Evolutionary conservation across 1,284 basidiomycete genomes (phyloP).

Genomic region (Termitomyces sp.): DNA sequence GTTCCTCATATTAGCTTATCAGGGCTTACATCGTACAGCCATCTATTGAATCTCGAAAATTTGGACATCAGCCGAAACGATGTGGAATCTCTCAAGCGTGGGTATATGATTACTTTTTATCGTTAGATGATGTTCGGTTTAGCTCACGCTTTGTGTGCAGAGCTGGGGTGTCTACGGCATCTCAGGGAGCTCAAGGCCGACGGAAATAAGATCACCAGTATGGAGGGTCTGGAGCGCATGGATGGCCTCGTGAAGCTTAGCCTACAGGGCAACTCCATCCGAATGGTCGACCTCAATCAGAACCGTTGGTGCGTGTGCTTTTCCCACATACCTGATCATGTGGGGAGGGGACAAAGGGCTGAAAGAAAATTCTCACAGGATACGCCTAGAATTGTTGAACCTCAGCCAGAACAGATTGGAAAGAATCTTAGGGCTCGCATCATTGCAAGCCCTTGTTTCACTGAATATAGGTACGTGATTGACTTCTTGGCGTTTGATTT

Average conservation of each 20-base stretch:
- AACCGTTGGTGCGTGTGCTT: conserved; percentile 64
- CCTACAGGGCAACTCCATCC: conserved; percentile 72
- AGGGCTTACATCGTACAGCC: conserved; percentile 83
- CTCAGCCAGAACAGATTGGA: conserved; percentile 74
- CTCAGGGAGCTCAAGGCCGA: conserved; percentile 88
- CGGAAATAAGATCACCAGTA: conserved; percentile 69
- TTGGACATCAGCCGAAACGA: conserved; percentile 91
- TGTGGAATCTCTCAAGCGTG: conserved; percentile 81
- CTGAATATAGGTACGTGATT: conserved; percentile 74
- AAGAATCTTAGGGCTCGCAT: conserved; percentile 55
- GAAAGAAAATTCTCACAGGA: conserved; percentile 48
- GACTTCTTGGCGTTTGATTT: conserved; percentile 12
- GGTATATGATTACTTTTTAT: conserved; percentile 32
- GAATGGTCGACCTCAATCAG: conserved; percentile 55
- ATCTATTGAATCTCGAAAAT: conserved; percentile 81
- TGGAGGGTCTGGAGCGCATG: conserved; percentile 79
- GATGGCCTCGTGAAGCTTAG: conserved; percentile 82
- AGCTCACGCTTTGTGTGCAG: conserved; percentile 34
- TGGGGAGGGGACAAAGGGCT: conserved; percentile 16
- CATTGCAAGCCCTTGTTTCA: conserved; percentile 59
- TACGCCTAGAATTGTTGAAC: conserved; percentile 78
- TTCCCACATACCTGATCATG: conserved; percentile 13
- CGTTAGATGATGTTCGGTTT: conserved; percentile 2
- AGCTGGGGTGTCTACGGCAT: conserved; percentile 80
- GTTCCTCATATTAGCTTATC: conserved; percentile 53